Conservation (phyloP, 306 rosid genomes). For the Senna tora region DNA sequence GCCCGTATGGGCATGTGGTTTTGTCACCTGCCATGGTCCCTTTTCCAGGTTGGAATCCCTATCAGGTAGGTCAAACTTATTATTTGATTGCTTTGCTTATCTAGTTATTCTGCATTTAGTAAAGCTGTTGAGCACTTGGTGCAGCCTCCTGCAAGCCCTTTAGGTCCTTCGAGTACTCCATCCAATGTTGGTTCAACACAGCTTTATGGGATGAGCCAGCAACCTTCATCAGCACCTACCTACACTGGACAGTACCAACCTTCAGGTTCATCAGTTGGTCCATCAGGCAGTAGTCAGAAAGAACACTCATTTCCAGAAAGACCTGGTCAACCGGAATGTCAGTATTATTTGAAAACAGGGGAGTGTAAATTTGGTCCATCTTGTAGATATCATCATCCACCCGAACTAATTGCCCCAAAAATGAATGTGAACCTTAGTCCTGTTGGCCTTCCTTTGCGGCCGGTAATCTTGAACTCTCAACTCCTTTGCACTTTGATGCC, state of each 20-base stretch:
- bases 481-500: slow-evolving; percentile 30
- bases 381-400: slow-evolving; percentile 97
- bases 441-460: slow-evolving; percentile 89
- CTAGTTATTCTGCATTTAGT: slow-evolving; percentile 33
- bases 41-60: slow-evolving; percentile 75
- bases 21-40: slow-evolving; percentile 85
- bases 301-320: slow-evolving; percentile 84
- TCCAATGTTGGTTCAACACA: slow-evolving; percentile 63
- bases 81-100: slow-evolving; percentile 34
- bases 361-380: slow-evolving; percentile 95
- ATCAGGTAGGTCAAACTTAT: slow-evolving; percentile 63
- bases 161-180: slow-evolving; percentile 67
- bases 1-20: slow-evolving; percentile 80
- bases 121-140: slow-evolving; percentile 42
- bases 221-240: slow-evolving; percentile 57
- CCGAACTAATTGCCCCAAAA: slow-evolving; percentile 59
- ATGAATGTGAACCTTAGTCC: slow-evolving; percentile 63
- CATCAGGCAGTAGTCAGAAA: slow-evolving; percentile 66
- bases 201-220: slow-evolving; percentile 68
- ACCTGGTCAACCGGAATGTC: slow-evolving; percentile 95
- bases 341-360: slow-evolving; percentile 92
- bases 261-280: slow-evolving; percentile 63
- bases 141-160: slow-evolving; percentile 74
- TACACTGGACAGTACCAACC: slow-evolving; percentile 67
- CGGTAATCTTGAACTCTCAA: slow-evolving; percentile 61